Conservation (phyloP, 2,329 filamentous ascomycete genomes). For the Orbilia quercus region DNA sequence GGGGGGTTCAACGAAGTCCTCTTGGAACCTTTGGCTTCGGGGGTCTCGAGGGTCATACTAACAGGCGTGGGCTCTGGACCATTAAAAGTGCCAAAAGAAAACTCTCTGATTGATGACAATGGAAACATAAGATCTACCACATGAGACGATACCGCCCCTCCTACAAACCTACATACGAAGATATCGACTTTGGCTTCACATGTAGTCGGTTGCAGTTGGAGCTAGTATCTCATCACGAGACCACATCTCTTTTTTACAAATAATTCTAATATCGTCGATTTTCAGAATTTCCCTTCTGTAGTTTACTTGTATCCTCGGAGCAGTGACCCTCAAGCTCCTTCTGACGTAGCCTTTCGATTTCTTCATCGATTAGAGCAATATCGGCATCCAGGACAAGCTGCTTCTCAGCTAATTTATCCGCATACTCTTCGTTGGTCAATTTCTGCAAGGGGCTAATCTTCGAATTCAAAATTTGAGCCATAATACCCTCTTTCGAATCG, state of each 20-base stretch:
- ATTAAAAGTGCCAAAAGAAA: conserved; percentile 75
- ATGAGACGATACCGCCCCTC: neutral
- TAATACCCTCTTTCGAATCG: conserved; percentile 7
- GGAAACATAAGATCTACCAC: conserved; percentile 39
- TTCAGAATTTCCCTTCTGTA: conserved; percentile 1
- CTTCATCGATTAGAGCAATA: conserved; percentile 49
- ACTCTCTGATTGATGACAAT: conserved; percentile 35
- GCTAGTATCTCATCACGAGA: too few species aligned
- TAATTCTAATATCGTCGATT: neutral
- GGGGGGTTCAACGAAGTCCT: conserved; percentile 74
- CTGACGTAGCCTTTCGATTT: conserved; percentile 38
- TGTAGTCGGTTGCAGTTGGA: neutral
- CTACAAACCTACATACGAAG: too few species aligned
- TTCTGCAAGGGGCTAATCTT: conserved; percentile 34
- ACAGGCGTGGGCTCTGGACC: conserved; percentile 93
- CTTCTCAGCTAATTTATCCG: conserved; percentile 33
- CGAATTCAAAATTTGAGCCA: conserved; percentile 31
- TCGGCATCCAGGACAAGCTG: conserved; percentile 42
- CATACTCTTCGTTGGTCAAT: conserved; percentile 34
- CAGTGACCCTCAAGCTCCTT: conserved; percentile 17
- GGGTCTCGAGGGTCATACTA: conserved; percentile 88
- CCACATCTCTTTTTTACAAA: neutral
- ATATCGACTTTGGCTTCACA: neutral
- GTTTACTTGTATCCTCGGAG: neutral
- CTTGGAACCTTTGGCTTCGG: conserved; percentile 76